Percentiles rank a stretch among this genome's conserved stretches.
Conservation (phyloP, 2,329 filamentous ascomycete species). For the Blastomyces gilchristii region DNA sequence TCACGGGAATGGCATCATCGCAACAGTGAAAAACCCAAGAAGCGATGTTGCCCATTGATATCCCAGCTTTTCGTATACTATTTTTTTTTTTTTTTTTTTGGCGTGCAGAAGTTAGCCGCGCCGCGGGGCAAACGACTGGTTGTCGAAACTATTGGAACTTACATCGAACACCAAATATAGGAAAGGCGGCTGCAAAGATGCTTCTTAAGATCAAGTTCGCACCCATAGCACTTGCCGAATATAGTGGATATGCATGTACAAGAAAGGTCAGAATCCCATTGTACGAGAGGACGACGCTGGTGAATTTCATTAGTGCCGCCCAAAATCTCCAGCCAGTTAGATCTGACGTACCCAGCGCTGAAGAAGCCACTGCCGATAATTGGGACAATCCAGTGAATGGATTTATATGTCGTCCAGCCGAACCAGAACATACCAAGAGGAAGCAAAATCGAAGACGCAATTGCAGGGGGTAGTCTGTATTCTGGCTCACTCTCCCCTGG, state of each 20-base stretch:
- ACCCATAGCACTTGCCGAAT: background rate
- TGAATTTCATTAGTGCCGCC: conserved; percentile 12
- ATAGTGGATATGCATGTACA: background rate
- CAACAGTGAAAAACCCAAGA: background rate
- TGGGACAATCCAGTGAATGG: conserved; percentile 59
- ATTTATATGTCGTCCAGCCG: conserved; percentile 61
- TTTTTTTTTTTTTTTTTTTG: background rate
- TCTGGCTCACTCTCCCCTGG: conserved; percentile 53
- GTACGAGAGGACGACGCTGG: conserved; percentile 59
- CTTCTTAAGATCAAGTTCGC: background rate
- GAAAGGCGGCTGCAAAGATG: conserved; percentile 1
- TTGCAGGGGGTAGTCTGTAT: conserved; percentile 60
- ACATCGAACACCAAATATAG: conserved; percentile 3
- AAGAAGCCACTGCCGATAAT: conserved; percentile 58
- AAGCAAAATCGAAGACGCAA: conserved; percentile 57
- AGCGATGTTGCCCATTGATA: conserved; percentile 4
- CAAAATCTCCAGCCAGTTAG: background rate
- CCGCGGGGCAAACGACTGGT: background rate
- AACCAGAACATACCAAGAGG: conserved; percentile 71
- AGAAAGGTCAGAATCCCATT: conserved; percentile 72
- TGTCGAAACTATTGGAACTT: background rate
- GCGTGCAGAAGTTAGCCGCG: background rate
- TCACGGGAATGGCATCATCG: conserved; percentile 6
- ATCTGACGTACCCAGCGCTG: conserved; percentile 47
- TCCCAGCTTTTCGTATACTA: conserved; percentile 1